Conservation (phyloP, 2,329 filamentous ascomycete genomes). For the Herpotrichia juniperi region DNA sequence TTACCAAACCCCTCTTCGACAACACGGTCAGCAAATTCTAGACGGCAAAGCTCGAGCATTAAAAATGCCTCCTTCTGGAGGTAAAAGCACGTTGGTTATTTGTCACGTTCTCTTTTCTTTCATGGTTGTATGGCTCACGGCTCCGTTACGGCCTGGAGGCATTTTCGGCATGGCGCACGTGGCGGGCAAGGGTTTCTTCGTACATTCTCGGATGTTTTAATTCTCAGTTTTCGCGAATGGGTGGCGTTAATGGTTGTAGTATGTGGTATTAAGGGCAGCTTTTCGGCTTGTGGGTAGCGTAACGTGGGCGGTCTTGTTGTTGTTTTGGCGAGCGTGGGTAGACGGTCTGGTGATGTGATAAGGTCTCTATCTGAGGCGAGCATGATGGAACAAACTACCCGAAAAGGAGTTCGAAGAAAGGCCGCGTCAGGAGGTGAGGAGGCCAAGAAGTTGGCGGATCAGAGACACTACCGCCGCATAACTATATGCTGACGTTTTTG, state of each 20-base stretch:
- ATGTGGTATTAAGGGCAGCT: background rate
- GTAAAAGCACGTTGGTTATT: constrained; percentile 2
- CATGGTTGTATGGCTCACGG: constrained; percentile 8
- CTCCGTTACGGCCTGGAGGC: constrained; percentile 15
- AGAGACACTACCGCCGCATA: background rate
- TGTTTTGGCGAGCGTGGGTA: background rate
- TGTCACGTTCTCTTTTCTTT: constrained; percentile 1
- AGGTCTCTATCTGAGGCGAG: background rate
- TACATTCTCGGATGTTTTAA: background rate
- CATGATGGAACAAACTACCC: background rate
- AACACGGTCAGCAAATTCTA: background rate
- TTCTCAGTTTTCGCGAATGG: background rate
- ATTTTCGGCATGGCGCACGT: constrained; percentile 22
- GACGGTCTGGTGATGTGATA: background rate
- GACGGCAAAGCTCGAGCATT: background rate
- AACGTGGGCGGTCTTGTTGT: background rate
- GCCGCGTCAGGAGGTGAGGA: background rate
- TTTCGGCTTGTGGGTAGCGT: background rate
- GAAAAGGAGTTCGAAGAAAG: background rate
- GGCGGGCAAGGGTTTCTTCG: constrained; percentile 6
- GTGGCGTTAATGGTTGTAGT: background rate
- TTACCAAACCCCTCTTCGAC: background rate
- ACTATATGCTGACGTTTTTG: background rate
- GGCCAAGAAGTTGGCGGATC: background rate
- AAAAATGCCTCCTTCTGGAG: background rate